Evolutionary conservation across 768 basidiomycete genomes (phyloP), one percentile per base, ranked within the genome.

Genomic region (Hortiboletus campestris): DNA sequence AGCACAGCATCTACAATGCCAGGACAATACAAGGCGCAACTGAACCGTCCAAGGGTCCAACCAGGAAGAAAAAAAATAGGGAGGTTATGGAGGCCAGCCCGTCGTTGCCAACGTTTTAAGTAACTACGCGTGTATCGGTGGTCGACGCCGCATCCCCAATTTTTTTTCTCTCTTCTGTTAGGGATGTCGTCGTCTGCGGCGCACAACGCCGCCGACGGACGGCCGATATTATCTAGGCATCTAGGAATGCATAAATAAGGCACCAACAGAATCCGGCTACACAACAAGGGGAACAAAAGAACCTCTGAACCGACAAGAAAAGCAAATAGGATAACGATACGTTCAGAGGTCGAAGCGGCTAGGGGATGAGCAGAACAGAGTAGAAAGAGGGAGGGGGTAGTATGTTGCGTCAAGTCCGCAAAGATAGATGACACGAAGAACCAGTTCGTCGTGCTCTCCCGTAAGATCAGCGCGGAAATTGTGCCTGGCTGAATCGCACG

Each of bases 401-500:
- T 65, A 62, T 67, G 48, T 31, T 31, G 46, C 49, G 31, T 41
- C 35, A 25, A 17, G 57, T 67, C 57, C 55, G 42, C 39, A 32
- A 34, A 49, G 38, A 25, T 25, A 25, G 3, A 32, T 59, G 34
- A 34, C 44, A 59, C 73, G 54, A 25, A 25, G 25, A 25, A 93
- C 89, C 90, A 93, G 70, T 91, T 89, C 84, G 92, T 84, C 62
- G 84, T 92, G 72, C 86, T 93, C 74, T 90, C 86, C 66, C 81
- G 76, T 72, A 94, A 67, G 57, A 91, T 81, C 20, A 91, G 91
- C 49, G 88, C 82, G 3, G 85, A 87, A 57, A 93, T 92, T 36
- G 83, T 74, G 19, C 70, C 78, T n/a, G 87, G 79, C 28, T 78
- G 66, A 39, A 89, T 78, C 55, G 78, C 75, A 62, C 84, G 76